Evolutionary conservation across 83 land plant species (phyloP), one percentile per base, ranked within the genome.

Genomic region (Picea abies): DNA sequence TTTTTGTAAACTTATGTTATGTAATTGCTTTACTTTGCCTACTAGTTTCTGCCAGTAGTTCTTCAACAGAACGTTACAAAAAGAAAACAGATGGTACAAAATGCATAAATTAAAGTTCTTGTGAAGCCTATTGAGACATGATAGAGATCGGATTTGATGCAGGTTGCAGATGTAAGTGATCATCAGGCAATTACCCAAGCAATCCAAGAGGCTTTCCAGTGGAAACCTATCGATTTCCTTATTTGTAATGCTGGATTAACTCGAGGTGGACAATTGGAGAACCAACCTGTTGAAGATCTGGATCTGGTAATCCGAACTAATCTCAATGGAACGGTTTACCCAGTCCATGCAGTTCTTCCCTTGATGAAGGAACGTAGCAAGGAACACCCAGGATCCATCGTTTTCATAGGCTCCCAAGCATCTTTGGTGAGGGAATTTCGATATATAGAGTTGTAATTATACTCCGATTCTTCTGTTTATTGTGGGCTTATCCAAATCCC

Each of bases 211-310:
- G 83, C 79, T 20, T 67, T 44, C n/a, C 68, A 41, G 7, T 81
- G 83, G 82, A 81, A 68, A 64, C 83, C 78, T 23, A 73, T 81
- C 17, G 83, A 81, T 76, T 19, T 81, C 17, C 82, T 81, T n/a
- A 44, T 81, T 60, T 70, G 81, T 68, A 81, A 81, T 68, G 83
- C 82, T 20, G 83, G 82, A 60, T 39, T 81, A 49, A 68, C 71
- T 35, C 68, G 83, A n/a, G 44, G 79, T 81, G 83, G 83, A 35
- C 12, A 26, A 20, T 65, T 81, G 16, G 83, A 64, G 16, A 76
- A 32, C 2, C 67, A 44, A 22, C 5, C 22, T 20, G 83, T 68
- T 9, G 83, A 81, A 68, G 83, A 81, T 39, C 29, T 72, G 12
- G 79, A 81, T 20, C 79, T 41, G 4, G 39, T 35, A n/a, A 44